Evolutionary conservation across 139 green algal genomes (phyloP).

Genomic region (Ulvella scutata): DNA sequence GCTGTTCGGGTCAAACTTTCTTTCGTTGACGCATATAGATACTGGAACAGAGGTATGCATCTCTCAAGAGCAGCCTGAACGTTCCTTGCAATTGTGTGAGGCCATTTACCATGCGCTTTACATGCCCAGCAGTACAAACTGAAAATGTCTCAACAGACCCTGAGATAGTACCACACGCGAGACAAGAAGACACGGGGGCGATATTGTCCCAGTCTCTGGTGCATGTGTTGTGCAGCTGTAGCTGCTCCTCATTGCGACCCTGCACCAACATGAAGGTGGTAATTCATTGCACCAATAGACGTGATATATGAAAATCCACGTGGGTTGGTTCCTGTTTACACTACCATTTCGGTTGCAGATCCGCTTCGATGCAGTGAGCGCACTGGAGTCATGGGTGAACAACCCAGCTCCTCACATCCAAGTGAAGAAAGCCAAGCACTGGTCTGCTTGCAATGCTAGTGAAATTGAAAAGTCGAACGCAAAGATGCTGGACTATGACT

Average conservation of each 20-base stretch:
- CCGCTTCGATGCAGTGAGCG: conserved; percentile 16
- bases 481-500: conserved; percentile 36
- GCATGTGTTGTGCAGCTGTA: too few relatives aligned
- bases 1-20: conserved; percentile 24
- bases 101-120: conserved; percentile 5
- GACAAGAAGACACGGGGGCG: too few relatives aligned
- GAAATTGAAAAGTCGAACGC: conserved; percentile 9
- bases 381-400: conserved; percentile 14
- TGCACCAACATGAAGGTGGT: too few relatives aligned
- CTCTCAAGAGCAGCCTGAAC: conserved; percentile 22
- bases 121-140: too few relatives aligned
- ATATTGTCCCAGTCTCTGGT: too few relatives aligned
- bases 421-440: conserved; percentile 2
- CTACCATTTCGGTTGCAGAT: conserved; percentile 9
- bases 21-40: conserved; percentile 27
- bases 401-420: not conserved
- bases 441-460: not conserved
- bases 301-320: too few relatives aligned
- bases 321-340: too few relatives aligned
- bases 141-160: too few relatives aligned
- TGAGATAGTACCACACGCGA: too few relatives aligned
- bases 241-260: too few relatives aligned
- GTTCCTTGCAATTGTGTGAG: conserved; percentile 18
- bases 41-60: conserved; percentile 24
- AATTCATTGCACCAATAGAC: too few relatives aligned